A percentile compares a stretch with the other conserved stretches of the same genome.
phyloP scores from a whole-genome alignment of 495 filamentous ascomycete genomes.

The Xylaria grammica region DNA sequence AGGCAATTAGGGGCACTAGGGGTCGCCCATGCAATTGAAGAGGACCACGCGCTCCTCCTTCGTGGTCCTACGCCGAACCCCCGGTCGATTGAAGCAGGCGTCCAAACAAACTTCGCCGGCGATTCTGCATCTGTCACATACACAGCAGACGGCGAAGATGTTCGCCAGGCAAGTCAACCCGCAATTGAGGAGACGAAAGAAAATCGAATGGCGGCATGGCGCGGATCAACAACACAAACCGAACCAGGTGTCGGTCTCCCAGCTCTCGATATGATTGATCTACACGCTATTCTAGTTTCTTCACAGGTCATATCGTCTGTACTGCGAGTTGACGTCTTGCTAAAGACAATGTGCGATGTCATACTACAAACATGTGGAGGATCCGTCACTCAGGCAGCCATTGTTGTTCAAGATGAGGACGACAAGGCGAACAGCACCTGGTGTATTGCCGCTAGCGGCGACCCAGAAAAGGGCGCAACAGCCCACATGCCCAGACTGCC shows the following conservation, averaged over 20 bases:
- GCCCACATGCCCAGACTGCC: conserved; percentile 67
- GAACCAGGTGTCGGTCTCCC: conserved; percentile 58
- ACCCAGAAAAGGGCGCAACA: conserved; percentile 68
- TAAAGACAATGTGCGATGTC: conserved; percentile 89
- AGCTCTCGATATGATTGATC: conserved; percentile 79
- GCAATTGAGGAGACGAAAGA: conserved; percentile 58
- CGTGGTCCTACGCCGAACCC: conserved; percentile 65
- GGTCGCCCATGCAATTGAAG: conserved; percentile 71
- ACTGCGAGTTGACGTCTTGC: conserved; percentile 78
- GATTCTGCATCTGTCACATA: conserved; percentile 65
- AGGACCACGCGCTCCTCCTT: conserved; percentile 74
- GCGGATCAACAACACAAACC: conserved; percentile 52
- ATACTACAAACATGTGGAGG: conserved; percentile 85
- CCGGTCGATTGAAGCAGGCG: conserved; percentile 68
- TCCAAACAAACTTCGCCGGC: conserved; percentile 74
- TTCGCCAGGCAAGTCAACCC: conserved; percentile 50
- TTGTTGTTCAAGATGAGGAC: conserved; percentile 76
- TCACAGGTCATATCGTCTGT: conserved; percentile 92
- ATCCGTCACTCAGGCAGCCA: conserved; percentile 75
- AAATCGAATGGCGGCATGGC: conserved; percentile 70
- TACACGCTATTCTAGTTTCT: conserved; percentile 84
- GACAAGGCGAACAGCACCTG: conserved; percentile 59
- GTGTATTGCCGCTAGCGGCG: conserved; percentile 78
- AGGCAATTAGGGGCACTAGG: conserved; percentile 75
- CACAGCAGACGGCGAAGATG: conserved; percentile 59